Base-by-base conservation (phyloP, 2,329 filamentous ascomycete genomes). In the Colletotrichum cordylinicola region DNA sequence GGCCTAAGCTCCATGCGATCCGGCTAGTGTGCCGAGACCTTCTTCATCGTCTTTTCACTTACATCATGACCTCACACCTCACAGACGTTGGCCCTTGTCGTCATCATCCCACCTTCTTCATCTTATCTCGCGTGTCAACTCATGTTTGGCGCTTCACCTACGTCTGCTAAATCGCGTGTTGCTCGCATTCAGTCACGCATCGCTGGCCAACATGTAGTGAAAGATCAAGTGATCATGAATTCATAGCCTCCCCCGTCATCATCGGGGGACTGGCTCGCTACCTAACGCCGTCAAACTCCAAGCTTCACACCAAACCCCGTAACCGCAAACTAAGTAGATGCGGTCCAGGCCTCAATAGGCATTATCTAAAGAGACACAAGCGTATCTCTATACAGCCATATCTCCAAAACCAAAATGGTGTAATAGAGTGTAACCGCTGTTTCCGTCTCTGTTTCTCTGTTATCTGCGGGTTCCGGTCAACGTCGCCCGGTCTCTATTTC, bases 1-100 rank as follows among this genome's bases (percentile, higher is more conserved):
- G 56, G 69, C 55, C 70, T 72, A 67, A 60, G 69, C 73, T 75
- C 33, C 55, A 29, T 58, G 33, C 39, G 55, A 75, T 67, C 56
- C 43, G 39, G 55, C 62, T 75, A 75, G 69, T 29, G 62, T 12
- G 24, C 39, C 21, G 15, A 43, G 33, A 37, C 58, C 35, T 31
- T n/a, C 37, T 29, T 43, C 37, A 67, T 75, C 73, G 67, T 35
- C 35, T 56, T 52, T 58, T 37, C n/a, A n/a, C n/a, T 52, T 52
- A 52, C 43, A 52, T 52, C 10, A 74, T 74, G 72, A 71, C 67
- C 67, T 74, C 67, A 74, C 37, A 52, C 60, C 55, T 33, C 31
- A 67, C 35, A 52, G 58, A 64, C 37, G 27, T 29, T n/a, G n/a
- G 9, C 52, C 8, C 29, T 35, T 48, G 37, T 56, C 24, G 55